A percentile compares a stretch with the other conserved stretches of the same genome.
These are phyloP conservation scores for Capsella rubella DNA, from an alignment of 441 rosid species.

Conservation along the genomic window DNA sequence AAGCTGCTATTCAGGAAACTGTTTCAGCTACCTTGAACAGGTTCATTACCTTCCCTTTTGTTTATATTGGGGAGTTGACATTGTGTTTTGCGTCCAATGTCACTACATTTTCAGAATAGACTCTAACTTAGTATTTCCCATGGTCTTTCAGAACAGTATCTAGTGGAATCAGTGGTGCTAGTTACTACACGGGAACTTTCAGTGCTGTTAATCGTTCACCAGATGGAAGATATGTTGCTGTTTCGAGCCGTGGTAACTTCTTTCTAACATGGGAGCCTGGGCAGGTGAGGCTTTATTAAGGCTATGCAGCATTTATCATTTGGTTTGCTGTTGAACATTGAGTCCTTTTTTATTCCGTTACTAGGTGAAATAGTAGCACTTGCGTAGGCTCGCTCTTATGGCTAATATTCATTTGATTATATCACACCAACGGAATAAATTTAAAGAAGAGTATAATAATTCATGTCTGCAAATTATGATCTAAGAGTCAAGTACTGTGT, in stretches of 20 bases:
- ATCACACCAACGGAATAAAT: not conserved
- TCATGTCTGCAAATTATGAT: not conserved
- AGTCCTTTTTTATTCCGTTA: conserved; percentile 11
- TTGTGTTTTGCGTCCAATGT: not conserved
- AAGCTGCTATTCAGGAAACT: conserved; percentile 92
- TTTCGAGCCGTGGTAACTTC: conserved; percentile 98
- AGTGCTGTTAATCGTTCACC: conserved; percentile 95
- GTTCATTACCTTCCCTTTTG: conserved; percentile 42
- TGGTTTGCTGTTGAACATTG: conserved; percentile 9
- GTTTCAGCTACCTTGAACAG: conserved; percentile 97
- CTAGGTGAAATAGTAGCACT: conserved; percentile 8
- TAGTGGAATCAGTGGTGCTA: conserved; percentile 97
- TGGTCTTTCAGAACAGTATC: conserved; percentile 92
- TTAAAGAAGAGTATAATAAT: not conserved
- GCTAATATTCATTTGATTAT: conserved; percentile 8
- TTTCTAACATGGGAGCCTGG: conserved; percentile 98
- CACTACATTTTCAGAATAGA: not conserved
- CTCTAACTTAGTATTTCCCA: conserved; percentile 41
- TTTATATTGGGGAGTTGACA: conserved; percentile 1
- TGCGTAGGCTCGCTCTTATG: conserved; percentile 1
- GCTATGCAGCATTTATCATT: conserved; percentile 11
- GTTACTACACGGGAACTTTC: conserved; percentile 95
- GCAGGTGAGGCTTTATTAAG: conserved; percentile 59
- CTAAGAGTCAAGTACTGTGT: conserved; percentile 16
- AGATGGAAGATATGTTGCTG: conserved; percentile 92